A percentile compares a stretch with the other conserved stretches of the same genome.
These are phyloP conservation scores for Eucalyptus paniculata DNA, from an alignment of 345 rosid species.

Conservation along the genomic window DNA sequence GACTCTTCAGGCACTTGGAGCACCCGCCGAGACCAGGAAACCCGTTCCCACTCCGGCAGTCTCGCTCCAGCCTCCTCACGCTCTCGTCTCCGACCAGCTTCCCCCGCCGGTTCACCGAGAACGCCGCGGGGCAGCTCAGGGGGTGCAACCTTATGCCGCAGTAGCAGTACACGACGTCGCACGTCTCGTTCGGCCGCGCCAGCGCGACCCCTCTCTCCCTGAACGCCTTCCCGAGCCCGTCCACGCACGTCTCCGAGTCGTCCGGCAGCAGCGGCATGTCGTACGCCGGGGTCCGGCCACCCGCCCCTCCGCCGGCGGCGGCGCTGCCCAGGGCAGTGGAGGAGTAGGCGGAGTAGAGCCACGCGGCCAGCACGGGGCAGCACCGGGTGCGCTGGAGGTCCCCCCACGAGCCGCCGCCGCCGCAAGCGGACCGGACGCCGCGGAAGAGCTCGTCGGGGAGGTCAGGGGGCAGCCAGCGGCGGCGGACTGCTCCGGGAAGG, in stretches of 20 bases:
- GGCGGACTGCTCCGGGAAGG: constrained; percentile 84
- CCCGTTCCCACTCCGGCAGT: constrained; percentile 41
- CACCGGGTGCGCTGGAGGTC: constrained; percentile 50
- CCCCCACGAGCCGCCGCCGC: not conserved
- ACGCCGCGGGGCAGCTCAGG: constrained; percentile 58
- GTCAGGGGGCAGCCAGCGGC: constrained; percentile 53
- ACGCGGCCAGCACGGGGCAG: constrained; percentile 86
- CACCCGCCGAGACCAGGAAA: constrained; percentile 65
- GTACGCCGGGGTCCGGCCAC: constrained; percentile 12
- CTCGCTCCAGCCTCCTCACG: constrained; percentile 52
- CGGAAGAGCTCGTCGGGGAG: constrained; percentile 64
- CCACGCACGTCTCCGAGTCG: constrained; percentile 92
- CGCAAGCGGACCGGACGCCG: constrained; percentile 50
- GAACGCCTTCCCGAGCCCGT: constrained; percentile 58
- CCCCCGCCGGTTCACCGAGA: constrained; percentile 34
- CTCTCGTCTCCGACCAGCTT: constrained; percentile 49
- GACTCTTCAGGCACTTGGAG: constrained; percentile 71
- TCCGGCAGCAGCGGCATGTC: constrained; percentile 87
- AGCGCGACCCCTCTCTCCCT: constrained; percentile 55
- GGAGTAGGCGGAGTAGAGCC: constrained; percentile 85
- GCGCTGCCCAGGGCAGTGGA: constrained; percentile 41
- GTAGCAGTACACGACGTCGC: constrained; percentile 79
- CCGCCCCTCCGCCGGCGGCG: not conserved
- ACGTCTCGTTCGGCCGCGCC: constrained; percentile 57
- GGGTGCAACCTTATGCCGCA: constrained; percentile 85